Evolutionary conservation across 1,284 basidiomycete genomes (phyloP), one percentile per base, ranked within the genome.

Genomic region (Ustilago tritici): DNA sequence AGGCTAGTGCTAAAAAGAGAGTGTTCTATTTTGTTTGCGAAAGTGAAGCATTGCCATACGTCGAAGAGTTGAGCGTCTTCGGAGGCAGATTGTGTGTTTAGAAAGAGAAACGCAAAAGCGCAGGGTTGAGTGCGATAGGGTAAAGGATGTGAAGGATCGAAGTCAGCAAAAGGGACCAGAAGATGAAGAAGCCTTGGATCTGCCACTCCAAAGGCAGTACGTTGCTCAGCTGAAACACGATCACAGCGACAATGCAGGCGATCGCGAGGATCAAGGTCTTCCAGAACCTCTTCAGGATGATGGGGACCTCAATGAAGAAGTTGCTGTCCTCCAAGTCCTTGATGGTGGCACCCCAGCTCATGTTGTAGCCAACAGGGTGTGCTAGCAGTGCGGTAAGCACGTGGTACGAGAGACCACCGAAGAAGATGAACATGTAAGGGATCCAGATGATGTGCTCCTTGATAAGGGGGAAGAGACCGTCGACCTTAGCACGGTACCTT

Each of bases 241-340:
- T 57, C 40, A 59, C 61, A 11, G 59, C 65, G 11, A 61, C 59
- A 11, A 67, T 55, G 49, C 59, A 57, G 49, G 61, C 65, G 17
- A 67, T 67, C 6, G 59, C 65, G 8, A 65, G 23, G 56, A 62
- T 65, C 43, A 70, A 34, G 53, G 38, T 52, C 55, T 62, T 56
- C 73, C 77, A 80, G 64, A 76, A 74, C 11, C 65, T 41, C 38
- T 66, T 65, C 58, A 80, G 88, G 84, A 94, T 94, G 72, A 89
- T 90, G 0, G 93, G 93, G 10, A 94, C 91, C 85, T 95, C 93
- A 88, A 94, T 94, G 86, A 94, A 93, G 53, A 61, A 59, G 52
- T 76, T 60, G 59, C 70, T 70, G 40, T 78, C 65, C 23, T 23
- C 23, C 23, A 23, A 23, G 41, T 76, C 73, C 66, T 80, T 79